Base-by-base conservation (phyloP, 805 yeast genomes). In the Teunomyces funiuensis region DNA sequence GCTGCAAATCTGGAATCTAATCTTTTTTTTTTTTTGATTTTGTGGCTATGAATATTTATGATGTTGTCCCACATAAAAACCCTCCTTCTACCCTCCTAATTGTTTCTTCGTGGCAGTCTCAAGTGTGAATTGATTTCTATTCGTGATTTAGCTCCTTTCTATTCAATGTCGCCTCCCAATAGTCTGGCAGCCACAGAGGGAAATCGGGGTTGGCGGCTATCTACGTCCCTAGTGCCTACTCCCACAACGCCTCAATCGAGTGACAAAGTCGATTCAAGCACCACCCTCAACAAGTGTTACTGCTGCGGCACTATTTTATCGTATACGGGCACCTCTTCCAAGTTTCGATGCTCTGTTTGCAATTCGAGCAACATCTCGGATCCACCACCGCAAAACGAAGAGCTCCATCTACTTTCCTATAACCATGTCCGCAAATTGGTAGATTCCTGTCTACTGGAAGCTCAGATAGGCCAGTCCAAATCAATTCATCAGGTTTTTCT, bases 321-420 rank as follows among this genome's bases (percentile, higher is more conserved):
- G 3, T 19, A 31, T 10, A 17, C 34, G 3, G 41, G 27, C 6
- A 40, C 44, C 3, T 36, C 62, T 7, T 28, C 42, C n/a, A 69
- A 69, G 42, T 81, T 77, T 54, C 73, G 76, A 43, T 86, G 95
- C 54, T 68, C 81, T 0, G 68, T 79, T 3, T 86, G 95, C 52
- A 71, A 68, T 27, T 74, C 83, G 5, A 79, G 79, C 1, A 64
- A 66, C 23, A 46, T 65, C 9, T 37, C 66, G 13, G 48, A 43
- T 6, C 47, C 37, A 8, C 19, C 52, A 39, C 19, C 25, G 6
- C 15, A 20, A 23, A 22, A 38, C n/a, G 23, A 38, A 28, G 41
- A 15, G n/a, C 17, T 36, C 20, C 42, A 34, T 10, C 7, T 19
- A 6, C 36, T 69, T 8, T 65, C 76, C 3, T 66, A 61, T 39